phyloP scores from a whole-genome alignment of 345 rosid species.

The Citrus inodora region DNA sequence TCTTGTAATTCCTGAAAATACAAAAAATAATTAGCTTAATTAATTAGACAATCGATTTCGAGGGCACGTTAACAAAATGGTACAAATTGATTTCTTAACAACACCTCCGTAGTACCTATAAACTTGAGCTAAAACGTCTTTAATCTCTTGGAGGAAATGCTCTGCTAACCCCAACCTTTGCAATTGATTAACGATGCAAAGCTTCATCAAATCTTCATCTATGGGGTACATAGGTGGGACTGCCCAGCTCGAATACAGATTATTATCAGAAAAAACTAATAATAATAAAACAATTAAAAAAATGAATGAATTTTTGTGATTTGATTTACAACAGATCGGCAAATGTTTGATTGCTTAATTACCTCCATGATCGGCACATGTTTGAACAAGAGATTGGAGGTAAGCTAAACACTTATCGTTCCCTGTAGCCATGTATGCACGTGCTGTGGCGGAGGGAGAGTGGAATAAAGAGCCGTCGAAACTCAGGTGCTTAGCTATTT shows the following conservation, averaged over 20 bases:
- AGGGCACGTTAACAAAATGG: too few relatives aligned
- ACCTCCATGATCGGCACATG: conserved; percentile 43
- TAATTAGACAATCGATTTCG: too few relatives aligned
- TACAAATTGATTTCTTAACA: too few relatives aligned
- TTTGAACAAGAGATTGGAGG: conserved; percentile 40
- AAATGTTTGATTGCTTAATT: not conserved
- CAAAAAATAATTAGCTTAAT: too few relatives aligned
- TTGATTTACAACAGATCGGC: not conserved
- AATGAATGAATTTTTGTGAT: too few relatives aligned
- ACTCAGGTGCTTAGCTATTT: conserved; percentile 18
- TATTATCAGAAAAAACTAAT: not conserved
- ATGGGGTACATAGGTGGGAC: conserved; percentile 49
- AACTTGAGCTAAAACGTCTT: conserved; percentile 35
- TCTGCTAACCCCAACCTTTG: conserved; percentile 51
- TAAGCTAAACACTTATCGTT: conserved; percentile 39
- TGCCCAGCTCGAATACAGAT: conserved; percentile 27
- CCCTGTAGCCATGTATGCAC: conserved; percentile 53
- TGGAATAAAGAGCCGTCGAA: conserved; percentile 54
- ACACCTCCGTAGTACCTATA: conserved; percentile 26
- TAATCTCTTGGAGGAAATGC: conserved; percentile 43
- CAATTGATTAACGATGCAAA: conserved; percentile 44
- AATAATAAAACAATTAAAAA: too few relatives aligned
- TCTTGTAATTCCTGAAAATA: conserved; percentile 28
- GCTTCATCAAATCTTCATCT: conserved; percentile 50
- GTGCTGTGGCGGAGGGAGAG: conserved; percentile 71